Evolutionary conservation across 139 green algal genomes (phyloP).

Genomic region (Micractinium conductrix): DNA sequence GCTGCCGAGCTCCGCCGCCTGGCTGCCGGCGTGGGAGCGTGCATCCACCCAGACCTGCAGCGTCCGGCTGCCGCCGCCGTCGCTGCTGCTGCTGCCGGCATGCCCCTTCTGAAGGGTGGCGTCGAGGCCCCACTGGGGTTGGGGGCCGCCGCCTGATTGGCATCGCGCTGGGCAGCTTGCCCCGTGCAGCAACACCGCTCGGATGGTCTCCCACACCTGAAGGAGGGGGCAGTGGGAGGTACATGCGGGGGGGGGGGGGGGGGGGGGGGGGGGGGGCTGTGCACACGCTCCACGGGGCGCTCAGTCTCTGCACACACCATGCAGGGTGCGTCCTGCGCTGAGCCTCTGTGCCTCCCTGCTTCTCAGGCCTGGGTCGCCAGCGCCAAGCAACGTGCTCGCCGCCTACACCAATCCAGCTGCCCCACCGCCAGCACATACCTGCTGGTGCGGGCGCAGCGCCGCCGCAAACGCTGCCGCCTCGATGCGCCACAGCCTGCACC

Average conservation of each 20-base stretch:
- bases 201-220: neutral
- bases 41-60: slow-evolving; percentile 20
- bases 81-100: no score
- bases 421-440: neutral
- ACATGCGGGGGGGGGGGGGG: neutral
- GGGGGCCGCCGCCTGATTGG: no score
- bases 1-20: neutral
- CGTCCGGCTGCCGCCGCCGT: neutral
- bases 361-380: neutral
- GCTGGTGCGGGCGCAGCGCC: neutral
- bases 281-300: neutral
- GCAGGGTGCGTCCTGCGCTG: neutral
- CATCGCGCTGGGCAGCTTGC: neutral
- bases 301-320: neutral
- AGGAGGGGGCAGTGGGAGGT: neutral
- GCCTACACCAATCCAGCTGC: neutral
- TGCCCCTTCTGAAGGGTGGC: no score
- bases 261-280: neutral
- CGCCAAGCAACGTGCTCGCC: neutral
- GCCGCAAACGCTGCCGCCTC: neutral
- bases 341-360: neutral
- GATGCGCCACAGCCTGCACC: slow-evolving; percentile 24
- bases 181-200: slow-evolving; percentile 12
- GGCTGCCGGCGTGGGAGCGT: neutral
- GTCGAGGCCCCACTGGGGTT: no score